Evolutionary conservation across 257 asterid genomes (phyloP), one percentile per base, ranked within the genome.

Genomic region (Hygrophila difformis): DNA sequence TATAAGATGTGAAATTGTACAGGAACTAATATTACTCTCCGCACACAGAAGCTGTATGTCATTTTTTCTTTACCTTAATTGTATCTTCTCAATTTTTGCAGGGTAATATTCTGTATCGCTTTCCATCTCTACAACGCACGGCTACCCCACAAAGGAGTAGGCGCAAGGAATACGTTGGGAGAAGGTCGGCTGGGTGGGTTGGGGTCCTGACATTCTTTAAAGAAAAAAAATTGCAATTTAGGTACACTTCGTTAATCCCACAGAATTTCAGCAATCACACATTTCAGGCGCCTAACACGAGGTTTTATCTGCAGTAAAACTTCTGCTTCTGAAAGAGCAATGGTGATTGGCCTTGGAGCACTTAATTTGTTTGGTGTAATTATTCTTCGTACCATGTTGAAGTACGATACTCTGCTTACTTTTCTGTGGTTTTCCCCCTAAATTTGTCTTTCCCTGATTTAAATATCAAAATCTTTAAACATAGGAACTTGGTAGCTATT

Each of bases 111-210:
- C 69, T 91, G 47, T 91, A 91, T 78, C 81, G 93, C 44, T 91
- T 91, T 66, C 96, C 98, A 44, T 82, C 96, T 39, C 71, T 91
- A 37, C 98, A 91, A 63, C 98, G 98, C 56, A 91, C 98, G 31
- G 98, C 92, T 55, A 48, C 84, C 49, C 78, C 75, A 15, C 84
- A 71, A 57, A 72, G 71, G 68, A 69, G 75, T 65, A 73, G 75
- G 44, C 69, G 69, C 73, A 86, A 80, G 82, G 96, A 86, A 68
- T 82, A 75, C 33, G 72, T 80, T 37, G 95, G 98, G 41, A 79
- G 60, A 66, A 79, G 80, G 88, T 55, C 84, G 40, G 81, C 77
- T 44, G 66, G 71, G 79, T 74, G 65, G 56, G 92, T 93, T 39
- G 84, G 70, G 21, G 67, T 63, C 36, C 77, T 67, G 52, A 82